Evolutionary conservation across 2,329 filamentous ascomycete species (phyloP).

Genomic region (Aplosporella prunicola): DNA sequence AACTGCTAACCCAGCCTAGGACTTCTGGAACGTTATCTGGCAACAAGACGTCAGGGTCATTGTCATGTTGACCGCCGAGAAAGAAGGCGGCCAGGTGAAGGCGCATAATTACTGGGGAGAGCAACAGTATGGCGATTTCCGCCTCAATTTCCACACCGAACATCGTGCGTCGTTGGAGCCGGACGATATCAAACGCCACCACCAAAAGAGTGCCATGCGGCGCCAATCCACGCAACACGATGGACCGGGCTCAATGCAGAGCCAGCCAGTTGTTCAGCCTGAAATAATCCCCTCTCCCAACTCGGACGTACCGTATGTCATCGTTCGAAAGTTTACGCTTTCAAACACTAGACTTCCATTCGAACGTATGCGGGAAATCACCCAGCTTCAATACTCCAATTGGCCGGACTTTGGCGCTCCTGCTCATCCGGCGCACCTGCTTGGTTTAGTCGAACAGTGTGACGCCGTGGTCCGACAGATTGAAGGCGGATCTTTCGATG

Average conservation of each 20-base stretch:
- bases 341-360: constrained; percentile 71
- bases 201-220: constrained; percentile 12
- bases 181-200: constrained; percentile 40
- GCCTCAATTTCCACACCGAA: constrained; percentile 69
- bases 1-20: constrained; percentile 42
- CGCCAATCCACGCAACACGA: constrained; percentile 20
- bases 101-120: constrained; percentile 89
- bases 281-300: constrained; percentile 16
- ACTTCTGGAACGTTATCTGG: constrained; percentile 98
- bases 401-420: constrained; percentile 97
- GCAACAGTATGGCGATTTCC: constrained; percentile 67
- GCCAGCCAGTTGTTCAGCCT: neutral
- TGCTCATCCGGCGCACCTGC: constrained; percentile 75
- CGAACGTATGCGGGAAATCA: constrained; percentile 79
- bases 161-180: constrained; percentile 68
- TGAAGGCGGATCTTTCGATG: constrained; percentile 41
- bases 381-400: constrained; percentile 86
- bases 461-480: constrained; percentile 56
- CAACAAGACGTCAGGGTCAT: constrained; percentile 91
- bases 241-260: constrained; percentile 22
- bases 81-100: constrained; percentile 87
- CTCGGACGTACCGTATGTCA: constrained; percentile 62
- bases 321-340: constrained; percentile 78
- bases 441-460: constrained; percentile 82
- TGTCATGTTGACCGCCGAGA: constrained; percentile 92